Conservation (phyloP, 352 stramenopile genomes). For the Halophytophthora polymorphica region DNA sequence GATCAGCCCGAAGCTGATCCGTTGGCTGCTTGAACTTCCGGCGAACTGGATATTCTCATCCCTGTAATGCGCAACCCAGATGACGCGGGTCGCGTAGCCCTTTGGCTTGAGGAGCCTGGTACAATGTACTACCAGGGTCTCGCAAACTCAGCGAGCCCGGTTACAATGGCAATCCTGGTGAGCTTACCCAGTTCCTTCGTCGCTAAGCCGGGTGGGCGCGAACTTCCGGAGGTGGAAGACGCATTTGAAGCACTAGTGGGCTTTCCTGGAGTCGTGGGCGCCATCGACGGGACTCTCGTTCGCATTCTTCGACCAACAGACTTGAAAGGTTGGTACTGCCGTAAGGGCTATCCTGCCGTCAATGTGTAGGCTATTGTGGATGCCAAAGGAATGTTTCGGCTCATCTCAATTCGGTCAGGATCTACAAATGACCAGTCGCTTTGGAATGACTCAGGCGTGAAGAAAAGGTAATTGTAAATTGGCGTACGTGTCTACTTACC, state of each 20-base stretch:
- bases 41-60: too few species aligned
- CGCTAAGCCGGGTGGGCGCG: background rate
- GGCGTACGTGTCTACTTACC: background rate
- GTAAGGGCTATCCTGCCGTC: slow-evolving; percentile 2
- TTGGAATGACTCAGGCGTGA: slow-evolving; percentile 15
- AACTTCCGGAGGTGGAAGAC: slow-evolving; percentile 3
- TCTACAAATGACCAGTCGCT: slow-evolving; percentile 21
- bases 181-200: too few species aligned
- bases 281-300: slow-evolving; percentile 7
- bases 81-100: too few species aligned
- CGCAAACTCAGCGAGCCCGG: too few species aligned
- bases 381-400: background rate
- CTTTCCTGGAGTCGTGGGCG: slow-evolving; percentile 6
- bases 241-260: slow-evolving; percentile 1
- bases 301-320: slow-evolving; percentile 3
- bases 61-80: too few species aligned
- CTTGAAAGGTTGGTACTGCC: slow-evolving; percentile 11
- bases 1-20: too few species aligned
- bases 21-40: too few species aligned
- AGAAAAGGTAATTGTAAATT: slow-evolving; percentile 7
- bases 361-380: slow-evolving; percentile 13
- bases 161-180: too few species aligned
- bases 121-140: background rate
- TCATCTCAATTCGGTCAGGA: slow-evolving; percentile 6
- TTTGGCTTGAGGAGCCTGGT: background rate